Evolutionary conservation across 306 rosid species (phyloP), one percentile per base, ranked within the genome.

Genomic region (Echinosophora koreensis): DNA sequence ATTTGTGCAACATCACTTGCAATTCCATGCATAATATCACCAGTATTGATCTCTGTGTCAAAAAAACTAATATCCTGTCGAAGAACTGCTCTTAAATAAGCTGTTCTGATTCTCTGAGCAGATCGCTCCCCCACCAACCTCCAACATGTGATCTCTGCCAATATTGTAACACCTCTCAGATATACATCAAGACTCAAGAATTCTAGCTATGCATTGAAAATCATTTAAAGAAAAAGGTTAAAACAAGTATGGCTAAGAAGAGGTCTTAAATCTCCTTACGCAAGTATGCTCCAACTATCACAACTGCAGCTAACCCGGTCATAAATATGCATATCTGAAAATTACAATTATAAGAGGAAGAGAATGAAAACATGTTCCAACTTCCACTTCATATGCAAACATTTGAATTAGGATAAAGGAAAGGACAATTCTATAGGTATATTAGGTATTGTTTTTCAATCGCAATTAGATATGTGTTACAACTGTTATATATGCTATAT

Each of bases 1-100:
- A 92, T 92, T 78, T 89, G 94, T 71, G 98, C 97, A 77, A 94
- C 96, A 68, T 94, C 97, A 80, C 96, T 92, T 39, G 98, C 91
- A 76, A 94, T 88, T 83, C 97, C 97, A 72, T 92, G 97, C 98
- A 89, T 94, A 9, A 94, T 83, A 65, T 90, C 98, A 17, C 93
- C 91, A 0, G 98, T 87, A 68, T 86, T 82, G 11, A 87, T 66
- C 46, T 89, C 80, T 22, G 89, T 89, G 76, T 94, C 97, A 39
- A 88, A 94, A 41, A 87, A 86, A 73, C 85, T 84, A 37, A 92
- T 77, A 78, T 92, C 96, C 71, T 94, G 97, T 76, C 97, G 57
- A n/a, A 94, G 89, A 77, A 94, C 74, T 57, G 97, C 92, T 83
- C 82, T 83, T 58, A 92, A 69, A 77, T 94, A 94, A 65, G 88